phyloP scores from a whole-genome alignment of 139 green algal genomes.

The Chlamydomonas incerta region DNA sequence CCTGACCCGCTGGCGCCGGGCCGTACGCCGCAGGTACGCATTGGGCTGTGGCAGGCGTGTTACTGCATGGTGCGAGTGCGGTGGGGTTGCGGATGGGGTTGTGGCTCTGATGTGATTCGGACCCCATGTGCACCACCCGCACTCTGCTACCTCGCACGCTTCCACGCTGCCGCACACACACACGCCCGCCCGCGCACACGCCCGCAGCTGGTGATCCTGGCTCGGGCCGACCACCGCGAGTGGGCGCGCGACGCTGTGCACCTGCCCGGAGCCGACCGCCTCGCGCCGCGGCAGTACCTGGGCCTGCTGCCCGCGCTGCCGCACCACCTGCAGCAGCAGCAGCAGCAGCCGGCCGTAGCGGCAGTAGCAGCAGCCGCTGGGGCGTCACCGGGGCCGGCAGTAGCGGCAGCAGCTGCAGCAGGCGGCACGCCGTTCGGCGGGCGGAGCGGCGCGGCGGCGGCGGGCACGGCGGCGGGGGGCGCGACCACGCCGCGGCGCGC shows the following conservation, averaged over 20 bases:
- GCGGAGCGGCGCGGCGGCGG: background rate
- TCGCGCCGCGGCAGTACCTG: conserved; percentile 36
- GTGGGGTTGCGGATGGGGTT: too few species aligned
- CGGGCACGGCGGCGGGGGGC: background rate
- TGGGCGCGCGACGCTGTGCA: conserved; percentile 31
- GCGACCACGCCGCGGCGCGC: background rate
- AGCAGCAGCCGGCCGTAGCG: background rate
- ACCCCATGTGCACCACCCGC: too few species aligned
- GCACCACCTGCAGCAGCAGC: conserved; percentile 8
- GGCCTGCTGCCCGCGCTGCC: conserved; percentile 52
- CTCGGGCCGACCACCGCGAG: conserved; percentile 34
- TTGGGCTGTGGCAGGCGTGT: too few species aligned
- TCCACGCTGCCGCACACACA: too few species aligned
- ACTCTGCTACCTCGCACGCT: too few species aligned
- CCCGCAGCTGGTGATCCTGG: conserved; percentile 27
- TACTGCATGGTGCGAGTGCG: too few species aligned
- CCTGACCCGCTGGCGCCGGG: conserved; percentile 21
- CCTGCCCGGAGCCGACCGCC: background rate
- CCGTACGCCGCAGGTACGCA: conserved; percentile 3
- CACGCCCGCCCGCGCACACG: background rate
- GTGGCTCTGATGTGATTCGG: too few species aligned
- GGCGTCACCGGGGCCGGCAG: background rate
- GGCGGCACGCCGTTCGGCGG: background rate
- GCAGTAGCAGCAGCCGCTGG: background rate
- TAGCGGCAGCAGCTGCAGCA: background rate